phyloP scores from a whole-genome alignment of 23 red algal genomes.

The Gracilaria gracilis region DNA sequence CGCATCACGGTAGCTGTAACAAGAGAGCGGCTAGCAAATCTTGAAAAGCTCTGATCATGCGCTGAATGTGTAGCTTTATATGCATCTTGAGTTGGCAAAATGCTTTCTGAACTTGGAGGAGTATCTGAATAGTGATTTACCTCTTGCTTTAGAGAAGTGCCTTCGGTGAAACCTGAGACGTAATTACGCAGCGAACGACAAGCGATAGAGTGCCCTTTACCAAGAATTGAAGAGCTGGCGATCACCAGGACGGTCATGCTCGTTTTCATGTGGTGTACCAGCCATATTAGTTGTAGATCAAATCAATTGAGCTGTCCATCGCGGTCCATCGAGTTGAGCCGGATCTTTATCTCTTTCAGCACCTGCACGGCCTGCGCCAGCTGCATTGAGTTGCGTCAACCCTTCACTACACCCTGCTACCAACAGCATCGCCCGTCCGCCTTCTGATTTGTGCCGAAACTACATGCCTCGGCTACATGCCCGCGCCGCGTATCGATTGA shows the following conservation, averaged over 20 bases:
- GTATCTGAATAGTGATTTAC: too few species aligned
- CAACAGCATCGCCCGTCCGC: slow-evolving; percentile 63
- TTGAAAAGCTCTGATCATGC: too few species aligned
- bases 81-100: too few species aligned
- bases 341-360: slow-evolving; percentile 85
- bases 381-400: slow-evolving; percentile 91
- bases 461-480: slow-evolving; percentile 44
- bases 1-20: too few species aligned
- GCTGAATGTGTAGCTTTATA: too few species aligned
- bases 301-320: slow-evolving; percentile 86
- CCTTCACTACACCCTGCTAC: slow-evolving; percentile 87
- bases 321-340: slow-evolving; percentile 91
- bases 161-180: too few species aligned
- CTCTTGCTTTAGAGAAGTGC: too few species aligned
- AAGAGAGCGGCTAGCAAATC: too few species aligned
- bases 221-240: too few species aligned
- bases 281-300: slow-evolving; percentile 67
- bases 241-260: slow-evolving; percentile 86
- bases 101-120: too few species aligned
- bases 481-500: slow-evolving; percentile 73
- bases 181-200: too few species aligned
- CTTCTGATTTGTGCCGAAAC: slow-evolving; percentile 17
- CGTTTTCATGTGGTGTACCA: slow-evolving; percentile 47
- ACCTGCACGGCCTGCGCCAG: slow-evolving; percentile 53
- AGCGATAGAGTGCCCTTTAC: too few species aligned